phyloP scores from a whole-genome alignment of 352 stramenopile genomes.

The Phytophthora cactorum region DNA sequence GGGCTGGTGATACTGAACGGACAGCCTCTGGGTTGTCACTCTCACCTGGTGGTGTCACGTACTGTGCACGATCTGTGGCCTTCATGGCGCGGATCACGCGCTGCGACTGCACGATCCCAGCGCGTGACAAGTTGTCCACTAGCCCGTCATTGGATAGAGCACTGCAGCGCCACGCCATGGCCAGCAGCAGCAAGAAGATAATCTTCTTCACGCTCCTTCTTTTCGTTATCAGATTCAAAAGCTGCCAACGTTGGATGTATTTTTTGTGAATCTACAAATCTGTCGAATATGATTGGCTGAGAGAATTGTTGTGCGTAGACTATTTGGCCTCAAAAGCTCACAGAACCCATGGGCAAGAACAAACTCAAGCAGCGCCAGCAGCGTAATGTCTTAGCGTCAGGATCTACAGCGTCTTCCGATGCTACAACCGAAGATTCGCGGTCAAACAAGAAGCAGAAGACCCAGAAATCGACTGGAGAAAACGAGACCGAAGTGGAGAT shows the following conservation, averaged over 20 bases:
- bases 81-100: constrained; percentile 78
- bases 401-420: not conserved
- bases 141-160: constrained; percentile 68
- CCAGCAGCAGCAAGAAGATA: constrained; percentile 6
- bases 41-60: constrained; percentile 35
- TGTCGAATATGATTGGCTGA: no score
- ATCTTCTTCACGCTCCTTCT: not conserved
- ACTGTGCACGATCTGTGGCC: constrained; percentile 73
- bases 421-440: constrained; percentile 15
- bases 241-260: no score
- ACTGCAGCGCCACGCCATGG: constrained; percentile 81
- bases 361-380: constrained; percentile 45
- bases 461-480: constrained; percentile 35
- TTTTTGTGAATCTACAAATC: no score
- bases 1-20: constrained; percentile 29
- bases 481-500: constrained; percentile 48
- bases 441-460: constrained; percentile 38
- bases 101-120: constrained; percentile 72
- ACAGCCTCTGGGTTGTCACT: constrained; percentile 4
- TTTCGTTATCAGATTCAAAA: not conserved
- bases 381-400: constrained; percentile 11
- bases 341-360: constrained; percentile 46
- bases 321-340: no score
- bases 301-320: no score
- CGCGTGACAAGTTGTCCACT: constrained; percentile 72